phyloP scores from a whole-genome alignment of 2,329 filamentous ascomycete species.

The Exophiala bonariae region DNA sequence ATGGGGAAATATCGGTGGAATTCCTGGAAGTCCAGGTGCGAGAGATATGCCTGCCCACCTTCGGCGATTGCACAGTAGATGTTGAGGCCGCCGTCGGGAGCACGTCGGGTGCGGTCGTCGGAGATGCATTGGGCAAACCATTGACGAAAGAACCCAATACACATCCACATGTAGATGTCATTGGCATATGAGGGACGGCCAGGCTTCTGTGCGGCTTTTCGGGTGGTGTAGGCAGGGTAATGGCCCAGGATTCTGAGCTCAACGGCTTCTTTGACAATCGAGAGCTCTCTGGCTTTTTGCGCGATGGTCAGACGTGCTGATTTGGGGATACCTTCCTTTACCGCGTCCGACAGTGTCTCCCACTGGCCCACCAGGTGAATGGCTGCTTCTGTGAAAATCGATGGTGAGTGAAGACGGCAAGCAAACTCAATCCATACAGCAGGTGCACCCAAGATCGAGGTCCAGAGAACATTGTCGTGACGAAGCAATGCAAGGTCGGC shows the following conservation, averaged over 20 bases:
- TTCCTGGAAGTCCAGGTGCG: constrained; percentile 30
- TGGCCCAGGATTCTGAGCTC: constrained; percentile 33
- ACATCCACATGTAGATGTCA: constrained; percentile 55
- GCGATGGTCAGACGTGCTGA: constrained; percentile 28
- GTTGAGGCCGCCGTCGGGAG: constrained; percentile 46
- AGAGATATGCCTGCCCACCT: constrained; percentile 47
- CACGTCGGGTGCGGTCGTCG: constrained; percentile 38
- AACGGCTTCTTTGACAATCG: constrained; percentile 28
- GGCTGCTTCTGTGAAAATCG: constrained; percentile 37
- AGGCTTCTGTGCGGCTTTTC: constrained; percentile 33
- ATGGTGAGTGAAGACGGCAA: constrained; percentile 45
- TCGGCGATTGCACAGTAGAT: constrained; percentile 44
- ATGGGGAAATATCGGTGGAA: constrained; percentile 33
- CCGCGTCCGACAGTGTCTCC: constrained; percentile 23
- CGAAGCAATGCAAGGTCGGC: constrained; percentile 51
- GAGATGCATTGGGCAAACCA: constrained; percentile 45
- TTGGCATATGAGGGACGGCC: constrained; percentile 46
- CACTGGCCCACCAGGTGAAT: constrained; percentile 36
- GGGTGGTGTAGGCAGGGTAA: constrained; percentile 39
- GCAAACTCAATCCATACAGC: constrained; percentile 48
- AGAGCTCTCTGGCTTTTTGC: constrained; percentile 29
- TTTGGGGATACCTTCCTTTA: constrained; percentile 23
- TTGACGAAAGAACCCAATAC: constrained; percentile 47
- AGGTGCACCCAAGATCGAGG: constrained; percentile 44
- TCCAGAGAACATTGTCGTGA: constrained; percentile 48